Base-by-base conservation (phyloP, 148 eudicot genomes). In the Camellia lanceoleosa region DNA sequence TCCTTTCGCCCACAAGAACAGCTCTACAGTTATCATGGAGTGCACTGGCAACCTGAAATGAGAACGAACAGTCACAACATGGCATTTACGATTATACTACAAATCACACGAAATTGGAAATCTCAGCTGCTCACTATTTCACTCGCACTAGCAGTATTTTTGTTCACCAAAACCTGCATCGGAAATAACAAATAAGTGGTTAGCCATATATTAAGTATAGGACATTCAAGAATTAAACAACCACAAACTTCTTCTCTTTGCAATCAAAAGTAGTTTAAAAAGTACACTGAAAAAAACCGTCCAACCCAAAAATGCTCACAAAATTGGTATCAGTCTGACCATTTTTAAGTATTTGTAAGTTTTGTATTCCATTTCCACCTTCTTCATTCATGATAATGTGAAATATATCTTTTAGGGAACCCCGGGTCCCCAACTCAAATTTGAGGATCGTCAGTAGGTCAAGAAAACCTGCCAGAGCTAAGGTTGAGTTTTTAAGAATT, bases 1-100 rank as follows among this genome's bases (percentile, higher is more conserved):
- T 95, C 82, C 81, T 89, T 70, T 95, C 98, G 66, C 98, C 98
- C 63, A 91, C 97, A 80, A 95, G 98, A 61, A 89, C 90, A 76
- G 98, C 97, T 88, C 83, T 90, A 86, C 98, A 95, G 87, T 95
- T 95, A 80, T 95, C 98, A 85, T 95, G 98, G 82, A 95, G 97
- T 76, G 98, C 98, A 78, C 96, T 88, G 55, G 98, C 98, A 51
- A 95, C 98, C 98, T 95, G 91, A 68, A 90, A 76, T 18, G 42
- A 68, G 44, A 44, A 56, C 49, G 19, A 82, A 62, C 44, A 44
- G 63, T 87, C 77, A 89, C 20, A 77, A 85, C 71, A 43, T 62
- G 55, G 11, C 46, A 66, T 1, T 47, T 71, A 55, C 52, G 41
- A 77, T 23, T 71, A 69, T 47, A 30, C n/a, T 19, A 72, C 30